Percentiles rank a stretch among this genome's conserved stretches.
phyloP scores from a whole-genome alignment of 148 eudicot species.

The Camellia sinensis region DNA sequence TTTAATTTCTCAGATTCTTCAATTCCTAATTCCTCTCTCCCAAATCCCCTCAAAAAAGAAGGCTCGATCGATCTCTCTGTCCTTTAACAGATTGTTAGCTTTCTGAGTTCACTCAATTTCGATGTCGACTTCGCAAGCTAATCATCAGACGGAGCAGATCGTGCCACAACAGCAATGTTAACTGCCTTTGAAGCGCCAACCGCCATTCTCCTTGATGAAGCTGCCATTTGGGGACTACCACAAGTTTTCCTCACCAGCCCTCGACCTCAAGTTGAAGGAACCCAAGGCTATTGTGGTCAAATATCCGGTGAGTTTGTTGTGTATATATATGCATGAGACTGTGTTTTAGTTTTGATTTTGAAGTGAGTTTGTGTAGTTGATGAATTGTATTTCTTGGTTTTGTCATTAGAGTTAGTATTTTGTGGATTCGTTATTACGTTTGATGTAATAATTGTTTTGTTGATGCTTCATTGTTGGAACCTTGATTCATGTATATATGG shows the following conservation, averaged over 20 bases:
- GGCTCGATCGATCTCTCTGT: conserved; percentile 16
- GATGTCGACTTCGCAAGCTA: conserved; percentile 36
- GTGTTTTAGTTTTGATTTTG: not conserved
- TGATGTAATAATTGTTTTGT: no score
- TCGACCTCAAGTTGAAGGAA: conserved; percentile 21
- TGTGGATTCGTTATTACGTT: no score
- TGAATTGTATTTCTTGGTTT: not conserved
- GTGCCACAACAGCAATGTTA: conserved; percentile 18
- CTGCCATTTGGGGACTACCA: conserved; percentile 77
- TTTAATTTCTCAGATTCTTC: conserved; percentile 13
- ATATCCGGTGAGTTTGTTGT: conserved; percentile 61
- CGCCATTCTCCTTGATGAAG: conserved; percentile 53
- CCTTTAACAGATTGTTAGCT: not conserved
- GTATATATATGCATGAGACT: not conserved
- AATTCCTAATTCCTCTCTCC: conserved; percentile 18
- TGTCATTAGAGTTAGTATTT: not conserved
- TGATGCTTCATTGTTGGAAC: no score
- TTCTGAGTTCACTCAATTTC: conserved; percentile 7
- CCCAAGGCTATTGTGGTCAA: conserved; percentile 60
- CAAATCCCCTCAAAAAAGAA: conserved; percentile 5
- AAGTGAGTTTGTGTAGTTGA: not conserved
- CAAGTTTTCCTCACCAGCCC: conserved; percentile 40
- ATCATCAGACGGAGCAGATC: conserved; percentile 28
- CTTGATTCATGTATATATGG: no score
- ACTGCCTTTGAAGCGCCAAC: conserved; percentile 39